phyloP scores from a whole-genome alignment of 177 flowering plant genomes.

The Vitis hybrid region DNA sequence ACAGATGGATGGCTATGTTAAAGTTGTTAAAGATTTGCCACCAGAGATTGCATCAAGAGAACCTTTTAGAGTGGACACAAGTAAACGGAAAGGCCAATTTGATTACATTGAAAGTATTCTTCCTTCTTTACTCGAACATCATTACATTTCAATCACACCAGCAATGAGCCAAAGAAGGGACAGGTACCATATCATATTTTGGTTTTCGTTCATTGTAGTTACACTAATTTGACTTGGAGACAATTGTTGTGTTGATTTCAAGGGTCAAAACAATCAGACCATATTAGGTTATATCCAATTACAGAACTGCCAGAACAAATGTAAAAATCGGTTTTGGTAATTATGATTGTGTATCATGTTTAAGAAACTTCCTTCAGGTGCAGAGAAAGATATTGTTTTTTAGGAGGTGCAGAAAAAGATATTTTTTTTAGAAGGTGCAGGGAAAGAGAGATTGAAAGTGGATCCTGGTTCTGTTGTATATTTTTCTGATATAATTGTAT shows the following conservation, averaged over 20 bases:
- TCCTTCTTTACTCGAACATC: constrained; percentile 74
- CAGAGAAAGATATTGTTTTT: no score
- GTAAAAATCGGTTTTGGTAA: no score
- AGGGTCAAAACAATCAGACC: no score
- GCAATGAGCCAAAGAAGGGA: constrained; percentile 94
- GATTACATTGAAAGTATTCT: constrained; percentile 91
- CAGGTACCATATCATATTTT: constrained; percentile 44
- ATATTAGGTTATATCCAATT: no score
- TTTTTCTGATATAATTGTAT: background rate
- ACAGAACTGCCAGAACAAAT: no score
- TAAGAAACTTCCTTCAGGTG: no score
- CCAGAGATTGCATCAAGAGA: constrained; percentile 61
- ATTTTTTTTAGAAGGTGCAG: no score
- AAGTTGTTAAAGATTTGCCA: constrained; percentile 76
- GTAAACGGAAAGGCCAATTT: constrained; percentile 94
- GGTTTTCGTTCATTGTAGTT: background rate
- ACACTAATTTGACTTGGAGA: background rate
- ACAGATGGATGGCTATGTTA: constrained; percentile 64
- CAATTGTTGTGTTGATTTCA: no score
- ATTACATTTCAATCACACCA: constrained; percentile 84
- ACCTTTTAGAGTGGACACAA: constrained; percentile 80
- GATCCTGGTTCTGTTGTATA: no score
- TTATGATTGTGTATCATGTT: no score
- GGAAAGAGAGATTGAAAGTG: no score
- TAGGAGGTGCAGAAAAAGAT: no score